Evolutionary conservation across 2,329 filamentous ascomycete genomes (phyloP), one percentile per base, ranked within the genome.

Genomic region (Exutisphaerella laricina): DNA sequence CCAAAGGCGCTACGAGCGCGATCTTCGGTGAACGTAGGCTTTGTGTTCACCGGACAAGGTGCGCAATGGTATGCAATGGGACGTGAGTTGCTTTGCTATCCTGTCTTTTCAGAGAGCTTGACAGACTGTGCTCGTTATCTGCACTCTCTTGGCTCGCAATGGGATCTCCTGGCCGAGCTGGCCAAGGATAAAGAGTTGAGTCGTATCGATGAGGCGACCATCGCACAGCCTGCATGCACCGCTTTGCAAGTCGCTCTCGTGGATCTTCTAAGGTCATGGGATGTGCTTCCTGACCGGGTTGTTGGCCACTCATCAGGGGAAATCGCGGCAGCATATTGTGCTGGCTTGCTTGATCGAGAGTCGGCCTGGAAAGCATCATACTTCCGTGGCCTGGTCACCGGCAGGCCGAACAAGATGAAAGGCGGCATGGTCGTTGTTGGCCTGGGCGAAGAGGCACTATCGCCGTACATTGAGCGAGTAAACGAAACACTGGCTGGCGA

Each of bases 141-240:
- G n/a, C 12, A 14, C 9, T 22, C 28, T 4, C 20, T 48, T 4
- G 37, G 46, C 6, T 5, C 7, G 3, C 14, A 26, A 6, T 46
- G 40, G 38, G 35, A 37, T 22, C 43, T 49, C n/a, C n/a, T 29
- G 13, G 37, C 45, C n/a, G 44, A 56, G 41, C 47, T 56, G 10
- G 26, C 36, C n/a, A 43, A 44, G 16, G 31, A 41, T 10, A 30
- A 18, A 13, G 31, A 40, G 9, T 22, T 31, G 5, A 45, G 38
- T 2, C 43, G 44, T 3, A 21, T 56, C 6, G 13, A 41, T 17
- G 43, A 58, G 16, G 53, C 64, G 2, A 55, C 52, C 18, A 50
- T 77, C 18, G 66, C 71, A 0, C 77, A 79, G 49, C 73, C 77
- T 1, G 52, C 77, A 0, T 77, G 70, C 39, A 78, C 75, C 0